Evolutionary conservation across 1,139 yeast genomes (phyloP).

Genomic region (Blastobotrys proliferans): DNA sequence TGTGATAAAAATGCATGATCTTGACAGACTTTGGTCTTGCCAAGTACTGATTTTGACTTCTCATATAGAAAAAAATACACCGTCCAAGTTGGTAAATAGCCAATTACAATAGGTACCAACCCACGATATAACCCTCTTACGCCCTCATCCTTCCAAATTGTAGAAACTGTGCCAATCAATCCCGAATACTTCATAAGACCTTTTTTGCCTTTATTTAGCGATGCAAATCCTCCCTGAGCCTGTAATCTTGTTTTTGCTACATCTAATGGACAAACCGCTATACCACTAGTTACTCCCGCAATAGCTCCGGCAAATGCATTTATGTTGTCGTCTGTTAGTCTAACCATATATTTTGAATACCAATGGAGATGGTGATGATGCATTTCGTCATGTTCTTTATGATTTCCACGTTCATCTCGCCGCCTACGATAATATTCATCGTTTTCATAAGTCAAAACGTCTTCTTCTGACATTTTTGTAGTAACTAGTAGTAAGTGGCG

Average conservation of each 20-base stretch:
- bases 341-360: not conserved
- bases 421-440: slow-evolving; percentile 10
- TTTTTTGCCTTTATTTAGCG: slow-evolving; percentile 11
- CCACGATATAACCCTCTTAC: slow-evolving; percentile 83
- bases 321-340: slow-evolving; percentile 36
- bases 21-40: slow-evolving; percentile 8
- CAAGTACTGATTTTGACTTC: slow-evolving; percentile 49
- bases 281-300: slow-evolving; percentile 87
- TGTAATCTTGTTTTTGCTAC: slow-evolving; percentile 92
- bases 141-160: slow-evolving; percentile 75
- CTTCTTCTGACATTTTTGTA: slow-evolving; percentile 17
- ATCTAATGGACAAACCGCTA: slow-evolving; percentile 89
- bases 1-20: slow-evolving; percentile 36
- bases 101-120: slow-evolving; percentile 81
- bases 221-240: slow-evolving; percentile 72
- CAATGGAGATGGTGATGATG: not conserved
- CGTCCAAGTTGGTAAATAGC: slow-evolving; percentile 97
- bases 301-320: slow-evolving; percentile 79
- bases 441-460: slow-evolving; percentile 12
- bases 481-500: too few relatives aligned
- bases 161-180: slow-evolving; percentile 53
- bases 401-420: not conserved
- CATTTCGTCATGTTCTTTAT: not conserved
- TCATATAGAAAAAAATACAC: slow-evolving; percentile 91
- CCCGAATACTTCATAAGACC: slow-evolving; percentile 47